Conservation (phyloP, 1,139 yeast genomes). For the Nakaseomyces delphensis region DNA sequence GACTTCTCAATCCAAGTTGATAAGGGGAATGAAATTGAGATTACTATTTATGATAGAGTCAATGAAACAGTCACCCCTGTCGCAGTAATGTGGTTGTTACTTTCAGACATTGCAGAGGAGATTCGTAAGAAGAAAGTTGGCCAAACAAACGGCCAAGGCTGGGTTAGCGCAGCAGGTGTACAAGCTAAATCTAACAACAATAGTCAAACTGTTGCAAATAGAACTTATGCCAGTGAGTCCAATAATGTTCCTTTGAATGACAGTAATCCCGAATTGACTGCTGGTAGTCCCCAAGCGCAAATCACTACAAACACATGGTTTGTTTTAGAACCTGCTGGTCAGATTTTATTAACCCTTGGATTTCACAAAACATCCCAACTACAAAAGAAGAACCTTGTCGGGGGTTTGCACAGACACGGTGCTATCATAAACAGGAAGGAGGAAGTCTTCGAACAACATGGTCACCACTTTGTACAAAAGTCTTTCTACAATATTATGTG, state of each 20-base stretch:
- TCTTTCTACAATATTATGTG: slow-evolving; percentile 95
- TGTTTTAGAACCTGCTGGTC: slow-evolving; percentile 89
- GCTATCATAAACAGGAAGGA: slow-evolving; percentile 94
- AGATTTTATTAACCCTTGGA: slow-evolving; percentile 65
- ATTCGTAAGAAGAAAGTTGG: slow-evolving; percentile 83
- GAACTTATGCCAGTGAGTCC: slow-evolving; percentile 8
- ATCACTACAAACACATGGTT: slow-evolving; percentile 70
- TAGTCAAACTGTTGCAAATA: slow-evolving; percentile 2
- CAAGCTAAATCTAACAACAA: not conserved
- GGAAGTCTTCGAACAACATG: slow-evolving; percentile 91
- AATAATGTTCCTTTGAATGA: slow-evolving; percentile 2
- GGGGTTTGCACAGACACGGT: slow-evolving; percentile 88
- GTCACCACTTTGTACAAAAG: slow-evolving; percentile 92
- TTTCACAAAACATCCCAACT: slow-evolving; percentile 61
- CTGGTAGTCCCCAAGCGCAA: slow-evolving; percentile 10
- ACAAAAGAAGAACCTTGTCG: slow-evolving; percentile 37
- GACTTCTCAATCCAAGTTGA: slow-evolving; percentile 73
- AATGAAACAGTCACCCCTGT: slow-evolving; percentile 69
- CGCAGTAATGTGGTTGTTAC: slow-evolving; percentile 85
- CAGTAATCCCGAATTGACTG: slow-evolving; percentile 8
- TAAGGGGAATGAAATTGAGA: slow-evolving; percentile 83
- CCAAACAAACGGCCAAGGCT: slow-evolving; percentile 60
- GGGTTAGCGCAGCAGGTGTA: slow-evolving; percentile 74
- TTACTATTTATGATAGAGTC: slow-evolving; percentile 74
- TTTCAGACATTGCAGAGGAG: slow-evolving; percentile 89